Percentiles rank a stretch among this genome's conserved stretches.
phyloP scores from a whole-genome alignment of 1,284 basidiomycete genomes.

The Pseudozyma tsukubaensis region DNA sequence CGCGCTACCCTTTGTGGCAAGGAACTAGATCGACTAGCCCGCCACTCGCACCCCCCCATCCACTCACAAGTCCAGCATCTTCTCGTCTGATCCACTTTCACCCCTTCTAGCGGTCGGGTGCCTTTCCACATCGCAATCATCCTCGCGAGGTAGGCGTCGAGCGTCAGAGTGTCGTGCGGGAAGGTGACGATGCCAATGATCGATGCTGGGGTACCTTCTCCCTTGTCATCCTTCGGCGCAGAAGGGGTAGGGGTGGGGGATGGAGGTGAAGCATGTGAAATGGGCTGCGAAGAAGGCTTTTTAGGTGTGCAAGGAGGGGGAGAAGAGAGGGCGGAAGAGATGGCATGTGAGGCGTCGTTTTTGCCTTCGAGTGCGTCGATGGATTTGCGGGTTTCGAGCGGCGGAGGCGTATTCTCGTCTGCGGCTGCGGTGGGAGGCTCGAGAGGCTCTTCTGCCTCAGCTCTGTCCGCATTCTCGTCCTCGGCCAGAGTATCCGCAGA shows the following conservation, averaged over 20 bases:
- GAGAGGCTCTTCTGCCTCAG: neutral
- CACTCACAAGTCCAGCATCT: slow-evolving; percentile 62
- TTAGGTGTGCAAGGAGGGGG: slow-evolving; percentile 10
- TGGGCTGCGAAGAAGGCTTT: neutral
- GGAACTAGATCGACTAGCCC: slow-evolving; percentile 11
- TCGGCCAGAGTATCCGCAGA: neutral
- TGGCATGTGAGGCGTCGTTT: slow-evolving; percentile 17
- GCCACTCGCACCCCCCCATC: slow-evolving; percentile 63
- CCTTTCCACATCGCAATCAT: slow-evolving; percentile 56
- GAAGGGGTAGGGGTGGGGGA: slow-evolving; percentile 1
- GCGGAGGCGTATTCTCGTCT: neutral
- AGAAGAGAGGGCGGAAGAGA: slow-evolving; percentile 17
- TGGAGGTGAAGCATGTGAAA: slow-evolving; percentile 1
- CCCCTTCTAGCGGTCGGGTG: slow-evolving; percentile 41
- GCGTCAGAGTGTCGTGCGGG: slow-evolving; percentile 14
- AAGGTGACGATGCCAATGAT: slow-evolving; percentile 51
- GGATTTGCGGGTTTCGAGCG: slow-evolving; percentile 7
- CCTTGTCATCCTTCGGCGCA: neutral
- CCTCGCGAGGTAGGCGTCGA: slow-evolving; percentile 43
- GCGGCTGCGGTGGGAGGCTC: neutral
- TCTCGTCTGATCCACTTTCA: slow-evolving; percentile 33
- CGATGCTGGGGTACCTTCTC: neutral
- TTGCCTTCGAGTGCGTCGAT: slow-evolving; percentile 30
- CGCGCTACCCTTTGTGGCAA: neutral
- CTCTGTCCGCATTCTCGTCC: no score